Evolutionary conservation across 441 rosid species (phyloP).

Genomic region (Hura crepitans): DNA sequence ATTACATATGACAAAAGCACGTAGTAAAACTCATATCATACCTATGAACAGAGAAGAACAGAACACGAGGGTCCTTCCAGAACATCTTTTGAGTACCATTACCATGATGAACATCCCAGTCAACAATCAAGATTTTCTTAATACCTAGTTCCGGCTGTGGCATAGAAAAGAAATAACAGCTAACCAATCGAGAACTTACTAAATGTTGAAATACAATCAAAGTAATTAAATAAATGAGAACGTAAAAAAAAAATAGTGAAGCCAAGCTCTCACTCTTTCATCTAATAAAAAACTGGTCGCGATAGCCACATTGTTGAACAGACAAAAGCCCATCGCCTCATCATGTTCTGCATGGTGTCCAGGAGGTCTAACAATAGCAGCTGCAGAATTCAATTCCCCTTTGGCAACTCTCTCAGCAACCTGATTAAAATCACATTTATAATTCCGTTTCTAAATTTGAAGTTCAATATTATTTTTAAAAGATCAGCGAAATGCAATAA

Average conservation of each 20-base stretch:
- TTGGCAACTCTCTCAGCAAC: slow-evolving; percentile 71
- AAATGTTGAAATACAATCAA: not conserved
- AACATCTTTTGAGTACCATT: slow-evolving; percentile 91
- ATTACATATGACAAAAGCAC: no score
- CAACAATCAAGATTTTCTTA: slow-evolving; percentile 81
- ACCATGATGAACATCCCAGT: slow-evolving; percentile 99
- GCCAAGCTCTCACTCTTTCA: slow-evolving; percentile 46
- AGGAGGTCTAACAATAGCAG: slow-evolving; percentile 87
- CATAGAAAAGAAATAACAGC: slow-evolving; percentile 10
- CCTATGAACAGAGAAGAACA: slow-evolving; percentile 98
- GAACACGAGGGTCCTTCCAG: slow-evolving; percentile 85
- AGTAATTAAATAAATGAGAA: no score
- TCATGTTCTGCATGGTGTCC: slow-evolving; percentile 93
- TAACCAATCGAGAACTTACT: slow-evolving; percentile 1
- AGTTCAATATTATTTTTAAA: not conserved
- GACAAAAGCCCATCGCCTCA: slow-evolving; percentile 91
- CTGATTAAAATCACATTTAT: slow-evolving; percentile 30
- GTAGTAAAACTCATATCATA: slow-evolving; percentile 25
- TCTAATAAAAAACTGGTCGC: slow-evolving; percentile 70
- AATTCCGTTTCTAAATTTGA: slow-evolving; percentile 5
- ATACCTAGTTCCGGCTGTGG: slow-evolving; percentile 67
- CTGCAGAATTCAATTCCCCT: slow-evolving; percentile 72
- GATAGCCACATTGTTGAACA: slow-evolving; percentile 85
- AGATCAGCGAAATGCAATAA: not conserved
- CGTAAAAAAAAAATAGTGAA: no score